phyloP scores from a whole-genome alignment of 805 yeast genomes.

The Candida koratica region DNA sequence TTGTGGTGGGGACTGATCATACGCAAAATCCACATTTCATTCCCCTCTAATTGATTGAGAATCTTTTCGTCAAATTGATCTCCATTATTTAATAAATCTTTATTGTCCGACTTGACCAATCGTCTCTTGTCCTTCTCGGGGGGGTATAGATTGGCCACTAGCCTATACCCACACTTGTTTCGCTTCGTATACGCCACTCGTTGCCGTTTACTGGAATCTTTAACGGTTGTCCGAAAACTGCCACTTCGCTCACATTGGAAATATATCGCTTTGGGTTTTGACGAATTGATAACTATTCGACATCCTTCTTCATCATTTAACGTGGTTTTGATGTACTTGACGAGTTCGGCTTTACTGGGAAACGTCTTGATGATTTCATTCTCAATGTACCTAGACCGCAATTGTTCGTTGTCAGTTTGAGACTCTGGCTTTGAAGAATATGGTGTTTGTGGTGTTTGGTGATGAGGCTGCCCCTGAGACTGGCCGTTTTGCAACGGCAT shows the following conservation, averaged over 20 bases:
- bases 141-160: slow-evolving; percentile 43
- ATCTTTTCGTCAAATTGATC: slow-evolving; percentile 27
- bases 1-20: slow-evolving; percentile 46
- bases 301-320: slow-evolving; percentile 37
- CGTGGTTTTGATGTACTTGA: slow-evolving; percentile 33
- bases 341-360: slow-evolving; percentile 24
- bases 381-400: slow-evolving; percentile 25
- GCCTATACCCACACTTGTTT: slow-evolving; percentile 43
- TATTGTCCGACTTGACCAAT: slow-evolving; percentile 8
- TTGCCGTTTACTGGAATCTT: slow-evolving; percentile 43
- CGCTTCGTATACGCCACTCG: slow-evolving; percentile 46
- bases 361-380: slow-evolving; percentile 32
- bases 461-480: slow-evolving; percentile 16
- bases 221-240: slow-evolving; percentile 43
- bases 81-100: neutral
- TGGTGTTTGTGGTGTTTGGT: slow-evolving; percentile 11
- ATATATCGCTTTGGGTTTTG: slow-evolving; percentile 46
- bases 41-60: slow-evolving; percentile 10
- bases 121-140: slow-evolving; percentile 41
- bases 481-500: slow-evolving; percentile 17
- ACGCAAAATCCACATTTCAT: slow-evolving; percentile 44
- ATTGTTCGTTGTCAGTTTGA: slow-evolving; percentile 14
- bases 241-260: slow-evolving; percentile 45
- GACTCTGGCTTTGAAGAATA: slow-evolving; percentile 12
- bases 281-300: slow-evolving; percentile 44